Percentiles rank a stretch among this genome's conserved stretches.
phyloP scores from a whole-genome alignment of 2,329 filamentous ascomycete genomes.

The Neonectria ditissima region DNA sequence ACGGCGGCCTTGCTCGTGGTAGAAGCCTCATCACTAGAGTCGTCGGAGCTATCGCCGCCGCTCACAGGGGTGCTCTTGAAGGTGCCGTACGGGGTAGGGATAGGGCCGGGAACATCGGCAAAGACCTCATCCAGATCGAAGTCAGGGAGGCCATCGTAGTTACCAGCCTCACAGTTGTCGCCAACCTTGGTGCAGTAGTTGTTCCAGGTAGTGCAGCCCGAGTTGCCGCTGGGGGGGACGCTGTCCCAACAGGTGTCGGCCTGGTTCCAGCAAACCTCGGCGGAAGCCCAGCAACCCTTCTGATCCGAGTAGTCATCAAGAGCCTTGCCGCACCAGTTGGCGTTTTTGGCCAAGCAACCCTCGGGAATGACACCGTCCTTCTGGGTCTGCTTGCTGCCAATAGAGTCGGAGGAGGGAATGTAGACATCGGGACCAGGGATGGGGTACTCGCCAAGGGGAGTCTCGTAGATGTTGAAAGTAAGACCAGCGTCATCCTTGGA shows the following conservation, averaged over 20 bases:
- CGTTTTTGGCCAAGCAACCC: conserved; percentile 73
- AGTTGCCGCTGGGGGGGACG: conserved; percentile 69
- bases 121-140: conserved; percentile 51
- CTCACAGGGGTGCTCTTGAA: conserved; percentile 38
- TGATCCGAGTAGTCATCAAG: conserved; percentile 67
- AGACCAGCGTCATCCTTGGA: conserved; percentile 65
- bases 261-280: conserved; percentile 69
- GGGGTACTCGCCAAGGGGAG: conserved; percentile 58
- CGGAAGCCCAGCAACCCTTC: conserved; percentile 69
- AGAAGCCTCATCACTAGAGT: conserved; percentile 20
- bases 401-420: conserved; percentile 49
- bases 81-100: conserved; percentile 48
- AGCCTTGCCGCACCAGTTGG: conserved; percentile 77
- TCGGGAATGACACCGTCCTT: conserved; percentile 64
- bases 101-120: conserved; percentile 47
- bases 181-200: conserved; percentile 67
- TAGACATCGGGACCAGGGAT: conserved; percentile 69
- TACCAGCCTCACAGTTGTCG: conserved; percentile 54
- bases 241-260: conserved; percentile 67
- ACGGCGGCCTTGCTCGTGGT: conserved; percentile 19
- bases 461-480: conserved; percentile 73
- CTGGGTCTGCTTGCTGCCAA: conserved; percentile 38
- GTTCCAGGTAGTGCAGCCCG: conserved; percentile 72
- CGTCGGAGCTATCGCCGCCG: conserved; percentile 25
- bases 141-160: conserved; percentile 62